Base-by-base conservation (phyloP, 2,329 filamentous ascomycete species). In the Epichloe sp. region DNA sequence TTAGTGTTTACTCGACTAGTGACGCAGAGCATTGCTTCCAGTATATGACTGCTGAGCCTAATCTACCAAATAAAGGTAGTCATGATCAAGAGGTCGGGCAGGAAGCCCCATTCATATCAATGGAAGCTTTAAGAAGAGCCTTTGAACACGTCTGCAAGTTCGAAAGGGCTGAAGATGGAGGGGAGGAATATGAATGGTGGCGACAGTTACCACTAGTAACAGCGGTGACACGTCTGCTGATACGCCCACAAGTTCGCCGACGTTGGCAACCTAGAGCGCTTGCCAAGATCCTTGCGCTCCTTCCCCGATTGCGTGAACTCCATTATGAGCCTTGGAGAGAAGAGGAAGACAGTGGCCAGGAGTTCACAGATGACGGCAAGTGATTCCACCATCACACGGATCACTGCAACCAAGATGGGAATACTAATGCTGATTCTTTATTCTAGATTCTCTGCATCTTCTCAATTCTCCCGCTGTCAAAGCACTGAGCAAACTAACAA, bases 221-320 rank as follows among this genome's bases (percentile, higher is more conserved):
- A 5, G 64, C 56, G 26, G 58, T 70, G 48, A 59, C 56, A 37
- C 56, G 54, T 52, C 55, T 69, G 49, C 62, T 69, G 45, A 53
- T 70, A 52, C 66, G 67, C 44, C 65, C 65, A 54, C 68, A 69
- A 54, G 68, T 54, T 54, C 63, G 65, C 52, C 60, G 64, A 54
- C 58, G 62, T 59, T 69, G 64, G 64, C 63, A 62, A 48, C 62
- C 60, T 37, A 21, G 47, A 21, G 55, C 61, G 35, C 58, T 69
- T 26, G 56, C 57, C 34, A 55, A 63, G 14, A 66, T 70, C 57
- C 56, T 69, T 52, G 54, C 62, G 11, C 62, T 61, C 44, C 60
- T 69, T 52, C 63, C 67, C 14, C 62, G 59, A 50, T 52, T 71
- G 48, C 59, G 63, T 55, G 63, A 71, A 54, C 55, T 71, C 55